Conservation (phyloP, 768 basidiomycete species). For the Leccinum uliginosum region DNA sequence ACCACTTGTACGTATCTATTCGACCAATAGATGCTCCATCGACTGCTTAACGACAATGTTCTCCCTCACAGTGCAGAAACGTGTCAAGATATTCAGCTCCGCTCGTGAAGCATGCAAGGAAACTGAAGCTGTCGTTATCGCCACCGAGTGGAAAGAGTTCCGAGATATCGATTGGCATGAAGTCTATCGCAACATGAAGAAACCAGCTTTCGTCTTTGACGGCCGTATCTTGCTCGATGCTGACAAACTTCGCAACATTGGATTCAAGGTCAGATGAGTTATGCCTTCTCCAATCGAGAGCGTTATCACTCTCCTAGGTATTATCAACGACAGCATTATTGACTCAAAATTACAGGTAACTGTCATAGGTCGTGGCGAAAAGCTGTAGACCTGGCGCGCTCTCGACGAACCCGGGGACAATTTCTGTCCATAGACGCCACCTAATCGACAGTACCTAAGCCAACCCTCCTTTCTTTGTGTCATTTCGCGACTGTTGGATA, state of each 20-base stretch:
- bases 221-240: constrained; percentile 85
- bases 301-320: neutral
- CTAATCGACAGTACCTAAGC: constrained; percentile 3
- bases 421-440: constrained; percentile 8
- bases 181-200: constrained; percentile 86
- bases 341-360: constrained; percentile 38
- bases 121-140: constrained; percentile 91
- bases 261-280: constrained; percentile 64
- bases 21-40: neutral
- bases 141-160: constrained; percentile 99
- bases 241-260: constrained; percentile 74
- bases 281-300: neutral
- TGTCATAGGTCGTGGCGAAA: constrained; percentile 55
- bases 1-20: constrained; percentile 55
- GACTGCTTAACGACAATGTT: neutral
- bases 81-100: constrained; percentile 71
- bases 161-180: constrained; percentile 83
- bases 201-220: constrained; percentile 98
- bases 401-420: neutral
- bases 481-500: neutral
- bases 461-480: neutral
- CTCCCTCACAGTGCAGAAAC: constrained; percentile 67
- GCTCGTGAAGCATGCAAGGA: constrained; percentile 86
- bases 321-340: constrained; percentile 5
- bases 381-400: constrained; percentile 23